Evolutionary conservation across 2,329 filamentous ascomycete genomes (phyloP).

Genomic region (Tolypocladium amazonense): DNA sequence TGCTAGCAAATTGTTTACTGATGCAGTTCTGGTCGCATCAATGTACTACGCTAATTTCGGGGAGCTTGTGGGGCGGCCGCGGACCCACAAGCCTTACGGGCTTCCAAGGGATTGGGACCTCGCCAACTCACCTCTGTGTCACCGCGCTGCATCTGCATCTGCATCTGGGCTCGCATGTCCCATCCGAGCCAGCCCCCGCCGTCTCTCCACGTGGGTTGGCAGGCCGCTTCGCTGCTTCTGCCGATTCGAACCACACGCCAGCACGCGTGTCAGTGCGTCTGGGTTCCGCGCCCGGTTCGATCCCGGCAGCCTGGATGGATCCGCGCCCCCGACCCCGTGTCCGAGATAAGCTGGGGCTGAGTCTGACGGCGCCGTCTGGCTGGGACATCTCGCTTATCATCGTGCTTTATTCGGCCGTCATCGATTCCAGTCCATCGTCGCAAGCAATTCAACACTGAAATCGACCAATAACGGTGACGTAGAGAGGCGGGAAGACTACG

Average conservation of each 20-base stretch:
- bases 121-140: neutral
- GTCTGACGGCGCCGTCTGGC: neutral
- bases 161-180: neutral
- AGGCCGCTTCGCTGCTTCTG: neutral
- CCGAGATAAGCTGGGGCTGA: neutral
- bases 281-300: neutral
- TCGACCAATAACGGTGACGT: neutral
- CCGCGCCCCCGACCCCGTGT: too few relatives aligned
- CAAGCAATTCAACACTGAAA: neutral
- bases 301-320: neutral
- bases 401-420: neutral
- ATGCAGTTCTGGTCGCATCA: too few relatives aligned
- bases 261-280: neutral
- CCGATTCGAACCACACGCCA: too few relatives aligned
- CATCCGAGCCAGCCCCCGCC: neutral
- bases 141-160: neutral
- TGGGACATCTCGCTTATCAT: neutral
- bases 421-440: too few relatives aligned
- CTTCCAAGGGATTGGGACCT: too few relatives aligned
- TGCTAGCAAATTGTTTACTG: too few relatives aligned
- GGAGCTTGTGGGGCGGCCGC: too few relatives aligned
- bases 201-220: neutral
- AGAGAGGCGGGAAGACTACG: neutral
- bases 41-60: too few relatives aligned
- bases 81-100: too few relatives aligned